These are phyloP conservation scores for Cylindrotheca fusiformis DNA, from an alignment of 108 stramenopile genomes.

Conservation along the genomic window DNA sequence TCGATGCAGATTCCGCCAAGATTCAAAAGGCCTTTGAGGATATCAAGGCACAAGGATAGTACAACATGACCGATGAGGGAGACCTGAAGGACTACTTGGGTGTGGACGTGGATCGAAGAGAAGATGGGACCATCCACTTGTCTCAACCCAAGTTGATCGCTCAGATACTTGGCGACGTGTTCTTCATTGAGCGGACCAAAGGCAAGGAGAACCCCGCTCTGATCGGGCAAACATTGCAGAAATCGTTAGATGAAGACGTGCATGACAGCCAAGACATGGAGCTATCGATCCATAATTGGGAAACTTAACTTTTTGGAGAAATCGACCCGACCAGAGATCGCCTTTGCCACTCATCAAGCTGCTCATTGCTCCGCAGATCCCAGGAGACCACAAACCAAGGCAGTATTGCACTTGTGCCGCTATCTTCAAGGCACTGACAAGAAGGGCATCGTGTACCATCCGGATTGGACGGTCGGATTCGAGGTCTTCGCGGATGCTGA, in stretches of 20 bases:
- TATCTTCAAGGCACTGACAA: slow-evolving; percentile 24
- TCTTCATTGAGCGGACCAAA: background rate
- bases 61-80: slow-evolving; percentile 33
- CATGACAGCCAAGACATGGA: background rate
- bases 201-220: background rate
- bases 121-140: slow-evolving; percentile 32
- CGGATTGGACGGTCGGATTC: slow-evolving; percentile 19
- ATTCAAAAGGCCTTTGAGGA: too few relatives aligned
- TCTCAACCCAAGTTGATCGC: slow-evolving; percentile 50
- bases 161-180: slow-evolving; percentile 20
- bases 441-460: slow-evolving; percentile 23
- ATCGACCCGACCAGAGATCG: slow-evolving; percentile 32
- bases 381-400: slow-evolving; percentile 29
- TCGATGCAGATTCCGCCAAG: slow-evolving; percentile 19
- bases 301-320: slow-evolving; percentile 43
- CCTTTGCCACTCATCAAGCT: slow-evolving; percentile 36
- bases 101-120: slow-evolving; percentile 25
- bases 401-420: slow-evolving; percentile 23
- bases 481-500: slow-evolving; percentile 52
- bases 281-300: slow-evolving; percentile 35
- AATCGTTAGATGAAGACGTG: background rate
- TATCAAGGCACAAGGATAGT: too few relatives aligned
- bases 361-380: slow-evolving; percentile 31
- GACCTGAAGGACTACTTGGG: slow-evolving; percentile 33
- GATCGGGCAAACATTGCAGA: slow-evolving; percentile 7